Base-by-base conservation (phyloP, 2,329 filamentous ascomycete species). In the Ophiosphaerella korrae region DNA sequence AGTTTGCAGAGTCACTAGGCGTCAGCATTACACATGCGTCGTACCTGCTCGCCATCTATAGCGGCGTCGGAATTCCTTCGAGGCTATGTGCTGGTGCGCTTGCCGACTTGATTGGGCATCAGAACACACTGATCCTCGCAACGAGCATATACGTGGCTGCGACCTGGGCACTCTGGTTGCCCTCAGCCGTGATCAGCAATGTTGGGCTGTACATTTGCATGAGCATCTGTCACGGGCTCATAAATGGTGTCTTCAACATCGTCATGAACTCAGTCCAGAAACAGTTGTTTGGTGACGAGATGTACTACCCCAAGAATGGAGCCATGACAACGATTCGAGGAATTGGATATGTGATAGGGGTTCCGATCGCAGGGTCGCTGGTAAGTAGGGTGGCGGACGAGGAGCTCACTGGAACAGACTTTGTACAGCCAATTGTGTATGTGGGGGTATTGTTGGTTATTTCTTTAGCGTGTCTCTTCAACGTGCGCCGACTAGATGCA, bases 81-180 rank as follows among this genome's bases (percentile, higher is more conserved):
- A 74, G 78, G n/a, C 61, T 82, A 3, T 39, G 75, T 6, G 73
- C 74, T 1, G 79, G 80, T 4, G 77, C 74, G 43, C 72, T 75
- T 0, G 78, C 78, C 21, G 80, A 82, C 59, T 72, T 71, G 3
- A 63, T 77, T 3, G 79, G 79, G 1, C 72, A 79, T 21, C 77
- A 79, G 52, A 82, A 82, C 55, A 75, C 75, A 26, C 67, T 82
- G 3, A 65, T 79, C 3, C 14, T 78, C 14, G 77, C 74, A 7
- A 61, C 52, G 12, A 33, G 34, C 2, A 39, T 52, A 9, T 64
- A 55, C 31, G 56, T 49, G 4, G 14, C 63, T 2, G 50, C 51
- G n/a, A 57, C 55, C 13, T 63, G 57, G 53, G 42, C 41, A 1
- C 38, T 66, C 9, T 67, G 63, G 62, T 52, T 65, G 12, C 41